These are phyloP conservation scores for Daldinia grandis DNA, from an alignment of 495 filamentous ascomycete genomes.

Conservation along the genomic window DNA sequence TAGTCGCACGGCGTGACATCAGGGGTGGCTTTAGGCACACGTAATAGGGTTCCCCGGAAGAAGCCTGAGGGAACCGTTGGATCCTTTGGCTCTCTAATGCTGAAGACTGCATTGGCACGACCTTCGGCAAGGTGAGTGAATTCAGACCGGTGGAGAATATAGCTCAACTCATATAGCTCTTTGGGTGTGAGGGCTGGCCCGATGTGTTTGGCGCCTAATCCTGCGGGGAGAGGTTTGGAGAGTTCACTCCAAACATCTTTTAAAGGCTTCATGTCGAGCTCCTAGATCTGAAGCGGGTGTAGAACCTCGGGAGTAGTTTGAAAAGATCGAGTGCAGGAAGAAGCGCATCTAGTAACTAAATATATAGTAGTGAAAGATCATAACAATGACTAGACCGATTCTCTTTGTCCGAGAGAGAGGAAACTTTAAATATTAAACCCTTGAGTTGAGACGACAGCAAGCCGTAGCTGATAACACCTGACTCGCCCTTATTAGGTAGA, in stretches of 20 bases:
- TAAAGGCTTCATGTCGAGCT: conserved; percentile 30
- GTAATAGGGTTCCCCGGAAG: conserved; percentile 64
- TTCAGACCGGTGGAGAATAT: conserved; percentile 29
- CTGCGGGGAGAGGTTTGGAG: conserved; percentile 37
- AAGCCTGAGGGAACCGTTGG: conserved; percentile 30
- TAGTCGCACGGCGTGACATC: conserved; percentile 63
- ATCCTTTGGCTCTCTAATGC: conserved; percentile 53
- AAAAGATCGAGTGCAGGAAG: not conserved
- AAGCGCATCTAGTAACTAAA: conserved; percentile 25
- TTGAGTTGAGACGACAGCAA: conserved; percentile 11
- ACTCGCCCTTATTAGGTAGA: not conserved
- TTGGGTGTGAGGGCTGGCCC: conserved; percentile 14
- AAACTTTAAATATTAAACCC: conserved; percentile 37
- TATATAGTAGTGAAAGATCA: not conserved
- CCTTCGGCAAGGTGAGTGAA: conserved; percentile 64
- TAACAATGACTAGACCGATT: not conserved
- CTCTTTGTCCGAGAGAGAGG: conserved; percentile 30
- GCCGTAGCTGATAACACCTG: not conserved
- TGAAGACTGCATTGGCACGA: conserved; percentile 76
- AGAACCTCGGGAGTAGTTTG: not conserved
- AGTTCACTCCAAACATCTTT: conserved; percentile 40
- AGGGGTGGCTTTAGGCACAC: conserved; percentile 67
- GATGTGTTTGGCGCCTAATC: conserved; percentile 24
- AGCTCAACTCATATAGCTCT: conserved; percentile 34
- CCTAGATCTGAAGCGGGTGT: conserved; percentile 6